Evolutionary conservation across 257 asterid species (phyloP).

Genomic region (Petunia axillaris): DNA sequence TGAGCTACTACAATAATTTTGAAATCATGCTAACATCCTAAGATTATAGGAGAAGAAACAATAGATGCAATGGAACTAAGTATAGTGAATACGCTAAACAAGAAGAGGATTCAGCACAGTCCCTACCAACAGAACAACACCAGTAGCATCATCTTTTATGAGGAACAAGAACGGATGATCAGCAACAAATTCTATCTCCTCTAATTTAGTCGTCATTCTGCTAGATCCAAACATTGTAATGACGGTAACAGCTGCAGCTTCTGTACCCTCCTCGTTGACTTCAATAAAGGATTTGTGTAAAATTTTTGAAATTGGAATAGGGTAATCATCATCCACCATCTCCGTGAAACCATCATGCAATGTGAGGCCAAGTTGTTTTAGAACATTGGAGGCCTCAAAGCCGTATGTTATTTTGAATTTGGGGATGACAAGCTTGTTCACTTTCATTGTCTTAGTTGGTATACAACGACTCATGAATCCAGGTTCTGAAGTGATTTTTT

Average conservation of each 20-base stretch:
- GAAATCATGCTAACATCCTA: too few relatives aligned
- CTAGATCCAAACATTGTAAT: too few relatives aligned
- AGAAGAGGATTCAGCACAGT: conserved; percentile 46
- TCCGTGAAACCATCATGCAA: too few relatives aligned
- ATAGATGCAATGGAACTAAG: too few relatives aligned
- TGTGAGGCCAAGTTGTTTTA: too few relatives aligned
- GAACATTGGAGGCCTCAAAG: conserved; percentile 37
- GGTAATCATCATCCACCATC: too few relatives aligned
- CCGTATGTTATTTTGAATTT: conserved; percentile 41
- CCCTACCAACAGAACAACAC: conserved; percentile 53
- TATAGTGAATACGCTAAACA: too few relatives aligned
- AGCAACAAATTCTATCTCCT: conserved; percentile 51
- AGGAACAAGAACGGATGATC: conserved; percentile 62
- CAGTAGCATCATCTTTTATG: conserved; percentile 52
- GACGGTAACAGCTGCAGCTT: too few relatives aligned
- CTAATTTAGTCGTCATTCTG: not conserved
- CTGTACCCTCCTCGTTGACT: not conserved
- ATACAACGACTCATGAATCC: conserved; percentile 35
- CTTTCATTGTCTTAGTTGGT: conserved; percentile 24
- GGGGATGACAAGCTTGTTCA: conserved; percentile 36
- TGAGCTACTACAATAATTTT: too few relatives aligned
- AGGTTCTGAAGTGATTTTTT: conserved; percentile 31
- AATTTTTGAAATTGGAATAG: too few relatives aligned
- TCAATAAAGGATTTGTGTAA: not conserved
- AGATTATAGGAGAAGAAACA: too few relatives aligned